Conservation (phyloP, 2,329 filamentous ascomycete species). For the Talaromyces sp. region DNA sequence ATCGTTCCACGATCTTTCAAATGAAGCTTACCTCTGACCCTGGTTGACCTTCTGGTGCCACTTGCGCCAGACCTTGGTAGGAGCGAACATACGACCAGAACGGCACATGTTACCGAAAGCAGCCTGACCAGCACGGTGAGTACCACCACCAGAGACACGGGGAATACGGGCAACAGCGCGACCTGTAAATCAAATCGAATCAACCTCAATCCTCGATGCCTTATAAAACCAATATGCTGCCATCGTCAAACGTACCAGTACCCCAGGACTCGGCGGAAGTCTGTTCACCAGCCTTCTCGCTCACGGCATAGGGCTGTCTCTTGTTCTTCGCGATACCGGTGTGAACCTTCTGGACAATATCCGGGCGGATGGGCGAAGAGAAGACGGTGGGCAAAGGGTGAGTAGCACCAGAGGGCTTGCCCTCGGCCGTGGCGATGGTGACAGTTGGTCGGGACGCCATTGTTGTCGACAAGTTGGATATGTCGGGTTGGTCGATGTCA, state of each 20-base stretch:
- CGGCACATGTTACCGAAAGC: slow-evolving; percentile 99
- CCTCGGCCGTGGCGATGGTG: slow-evolving; percentile 94
- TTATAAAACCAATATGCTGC: slow-evolving; percentile 1
- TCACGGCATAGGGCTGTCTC: slow-evolving; percentile 98
- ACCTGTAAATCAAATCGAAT: slow-evolving; percentile 53
- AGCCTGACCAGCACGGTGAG: slow-evolving; percentile 99
- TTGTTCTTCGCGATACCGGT: slow-evolving; percentile 99
- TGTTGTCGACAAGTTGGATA: slow-evolving; percentile 48
- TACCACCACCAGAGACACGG: slow-evolving; percentile 99
- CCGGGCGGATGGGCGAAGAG: slow-evolving; percentile 92
- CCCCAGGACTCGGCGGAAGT: slow-evolving; percentile 99
- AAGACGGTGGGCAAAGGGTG: slow-evolving; percentile 95
- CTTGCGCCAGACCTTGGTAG: slow-evolving; percentile 99
- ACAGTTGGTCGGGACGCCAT: slow-evolving; percentile 98
- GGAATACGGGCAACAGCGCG: slow-evolving; percentile 99
- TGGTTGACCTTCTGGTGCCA: slow-evolving; percentile 99
- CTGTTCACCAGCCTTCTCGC: slow-evolving; percentile 99
- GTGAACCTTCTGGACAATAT: slow-evolving; percentile 96
- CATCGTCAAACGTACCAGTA: slow-evolving; percentile 70
- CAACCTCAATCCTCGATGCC: slow-evolving; percentile 8
- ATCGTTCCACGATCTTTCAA: background rate
- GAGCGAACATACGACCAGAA: slow-evolving; percentile 99
- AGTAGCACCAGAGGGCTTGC: slow-evolving; percentile 82
- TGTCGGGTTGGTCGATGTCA: slow-evolving; percentile 37
- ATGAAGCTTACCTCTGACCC: slow-evolving; percentile 75